Evolutionary conservation across 2,329 filamentous ascomycete genomes (phyloP).

Genomic region (Purpureocillium lavendulum): DNA sequence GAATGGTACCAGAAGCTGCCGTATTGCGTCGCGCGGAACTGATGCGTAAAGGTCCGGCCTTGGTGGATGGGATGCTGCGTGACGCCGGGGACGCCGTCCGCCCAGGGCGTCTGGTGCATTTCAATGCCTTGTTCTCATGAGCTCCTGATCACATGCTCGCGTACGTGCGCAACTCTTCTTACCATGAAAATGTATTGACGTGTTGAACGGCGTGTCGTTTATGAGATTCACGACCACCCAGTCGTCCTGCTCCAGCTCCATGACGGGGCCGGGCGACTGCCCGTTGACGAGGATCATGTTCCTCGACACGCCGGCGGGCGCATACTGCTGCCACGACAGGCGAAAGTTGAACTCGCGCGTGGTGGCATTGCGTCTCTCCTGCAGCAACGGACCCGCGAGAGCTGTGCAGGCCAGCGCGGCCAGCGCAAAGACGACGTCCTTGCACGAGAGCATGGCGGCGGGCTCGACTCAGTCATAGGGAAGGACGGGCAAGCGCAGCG

Average conservation of each 20-base stretch:
- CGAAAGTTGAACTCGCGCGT: slow-evolving; percentile 16
- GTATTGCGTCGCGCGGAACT: slow-evolving; percentile 46
- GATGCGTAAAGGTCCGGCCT: slow-evolving; percentile 30
- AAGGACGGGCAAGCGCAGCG: no score
- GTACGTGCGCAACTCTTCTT: no score
- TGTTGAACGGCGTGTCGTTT: slow-evolving; percentile 38
- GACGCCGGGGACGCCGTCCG: slow-evolving; percentile 51
- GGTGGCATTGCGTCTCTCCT: no score
- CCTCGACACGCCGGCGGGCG: slow-evolving; percentile 35
- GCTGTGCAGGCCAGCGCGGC: no score
- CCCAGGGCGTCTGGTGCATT: slow-evolving; percentile 46
- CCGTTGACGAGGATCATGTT: slow-evolving; percentile 47
- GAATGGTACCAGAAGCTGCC: slow-evolving; percentile 56
- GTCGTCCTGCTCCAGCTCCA: slow-evolving; percentile 24
- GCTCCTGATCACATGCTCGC: no score
- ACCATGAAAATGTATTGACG: slow-evolving; percentile 43
- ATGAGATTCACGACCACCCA: slow-evolving; percentile 32
- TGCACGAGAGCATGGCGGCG: no score
- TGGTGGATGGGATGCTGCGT: slow-evolving; percentile 43
- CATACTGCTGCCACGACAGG: slow-evolving; percentile 27
- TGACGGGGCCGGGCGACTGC: slow-evolving; percentile 51
- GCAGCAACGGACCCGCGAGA: no score
- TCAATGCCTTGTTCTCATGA: slow-evolving; percentile 29
- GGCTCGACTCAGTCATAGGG: no score
- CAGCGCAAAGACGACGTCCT: not conserved